A percentile compares a stretch with the other conserved stretches of the same genome.
Evolutionary conservation across 441 rosid species (phyloP).

Genomic region (Brassica hybrid): DNA sequence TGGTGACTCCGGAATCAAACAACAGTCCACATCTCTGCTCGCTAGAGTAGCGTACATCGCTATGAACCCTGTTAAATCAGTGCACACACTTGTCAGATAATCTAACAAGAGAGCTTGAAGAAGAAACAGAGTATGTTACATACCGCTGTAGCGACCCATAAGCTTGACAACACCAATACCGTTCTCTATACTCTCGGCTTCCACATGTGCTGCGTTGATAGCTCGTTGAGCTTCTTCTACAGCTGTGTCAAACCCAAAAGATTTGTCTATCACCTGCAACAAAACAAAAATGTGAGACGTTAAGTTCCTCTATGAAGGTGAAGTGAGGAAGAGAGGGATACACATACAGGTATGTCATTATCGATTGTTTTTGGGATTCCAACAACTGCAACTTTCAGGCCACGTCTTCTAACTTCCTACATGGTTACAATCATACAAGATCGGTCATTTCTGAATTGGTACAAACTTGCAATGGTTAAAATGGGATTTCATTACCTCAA

Average conservation of each 20-base stretch:
- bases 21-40: conserved; percentile 84
- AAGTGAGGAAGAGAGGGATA: conserved; percentile 13
- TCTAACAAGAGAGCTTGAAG: conserved; percentile 6
- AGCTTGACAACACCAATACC: conserved; percentile 74
- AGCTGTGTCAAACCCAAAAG: conserved; percentile 63
- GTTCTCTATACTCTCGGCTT: conserved; percentile 60
- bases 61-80: conserved; percentile 59
- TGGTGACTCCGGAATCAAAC: conserved; percentile 85
- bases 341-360: conserved; percentile 53
- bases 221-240: conserved; percentile 70
- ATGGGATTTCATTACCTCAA: conserved; percentile 45
- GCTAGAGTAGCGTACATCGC: conserved; percentile 87
- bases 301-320: conserved; percentile 3
- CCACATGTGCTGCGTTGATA: conserved; percentile 65
- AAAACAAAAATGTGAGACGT: background rate
- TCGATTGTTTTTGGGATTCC: conserved; percentile 51
- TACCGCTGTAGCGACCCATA: conserved; percentile 83
- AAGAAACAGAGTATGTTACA: conserved; percentile 41
- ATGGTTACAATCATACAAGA: conserved; percentile 33
- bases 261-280: conserved; percentile 58
- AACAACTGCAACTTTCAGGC: conserved; percentile 48
- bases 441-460: background rate
- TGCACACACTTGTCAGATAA: conserved; percentile 18
- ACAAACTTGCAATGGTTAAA: conserved; percentile 38
- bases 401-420: conserved; percentile 87